phyloP scores from a whole-genome alignment of 371 early-diverging fungal species.

The Massospora cicadina region DNA sequence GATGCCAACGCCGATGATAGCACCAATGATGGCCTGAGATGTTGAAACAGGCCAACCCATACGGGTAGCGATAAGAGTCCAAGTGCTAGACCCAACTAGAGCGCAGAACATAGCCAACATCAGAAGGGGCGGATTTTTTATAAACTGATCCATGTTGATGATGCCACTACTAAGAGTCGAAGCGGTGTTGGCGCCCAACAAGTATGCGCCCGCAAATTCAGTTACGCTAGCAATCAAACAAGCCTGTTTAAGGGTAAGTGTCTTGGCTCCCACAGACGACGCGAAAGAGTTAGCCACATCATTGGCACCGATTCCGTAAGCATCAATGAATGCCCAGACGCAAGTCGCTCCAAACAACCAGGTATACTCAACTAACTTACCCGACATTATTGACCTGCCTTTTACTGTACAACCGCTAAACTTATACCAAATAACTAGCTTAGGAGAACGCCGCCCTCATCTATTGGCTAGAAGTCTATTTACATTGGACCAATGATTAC shows the following conservation, averaged over 20 bases:
- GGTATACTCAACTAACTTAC: too few relatives aligned
- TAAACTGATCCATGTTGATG: constrained; percentile 29
- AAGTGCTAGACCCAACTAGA: constrained; percentile 50
- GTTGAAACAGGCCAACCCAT: constrained; percentile 45
- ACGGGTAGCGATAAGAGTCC: constrained; percentile 61
- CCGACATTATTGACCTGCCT: too few relatives aligned
- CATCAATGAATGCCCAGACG: constrained; percentile 42
- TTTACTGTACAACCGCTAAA: too few relatives aligned
- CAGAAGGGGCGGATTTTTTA: constrained; percentile 39
- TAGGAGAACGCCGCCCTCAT: too few relatives aligned
- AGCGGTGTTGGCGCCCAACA: constrained; percentile 53
- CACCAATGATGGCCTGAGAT: constrained; percentile 58
- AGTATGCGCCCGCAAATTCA: constrained; percentile 69
- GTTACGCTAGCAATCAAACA: constrained; percentile 60
- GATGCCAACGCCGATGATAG: constrained; percentile 63
- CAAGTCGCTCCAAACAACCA: constrained; percentile 58
- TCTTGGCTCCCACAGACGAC: constrained; percentile 61
- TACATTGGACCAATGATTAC: too few relatives aligned
- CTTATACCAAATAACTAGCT: too few relatives aligned
- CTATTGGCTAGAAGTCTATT: too few relatives aligned
- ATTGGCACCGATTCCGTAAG: constrained; percentile 67
- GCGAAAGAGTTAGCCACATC: constrained; percentile 82
- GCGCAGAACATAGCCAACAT: constrained; percentile 75
- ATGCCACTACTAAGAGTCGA: constrained; percentile 63
- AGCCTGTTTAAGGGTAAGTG: constrained; percentile 54